Percentiles rank a stretch among this genome's conserved stretches.
Evolutionary conservation across 1,139 yeast species (phyloP).

Genomic region (Scheffersomyces segobiensis): DNA sequence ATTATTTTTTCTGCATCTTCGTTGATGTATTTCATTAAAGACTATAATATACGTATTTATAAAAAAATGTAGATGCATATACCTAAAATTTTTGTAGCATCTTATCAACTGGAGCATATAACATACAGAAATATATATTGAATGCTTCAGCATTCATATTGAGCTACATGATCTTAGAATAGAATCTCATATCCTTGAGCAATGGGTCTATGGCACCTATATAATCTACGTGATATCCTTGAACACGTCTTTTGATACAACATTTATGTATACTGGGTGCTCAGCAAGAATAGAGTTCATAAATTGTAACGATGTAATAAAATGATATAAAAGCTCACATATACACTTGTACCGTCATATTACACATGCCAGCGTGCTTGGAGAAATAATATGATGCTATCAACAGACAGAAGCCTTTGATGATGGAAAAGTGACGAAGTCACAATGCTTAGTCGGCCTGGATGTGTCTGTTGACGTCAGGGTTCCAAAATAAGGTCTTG

Average conservation of each 20-base stretch:
- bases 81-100: neutral
- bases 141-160: no score
- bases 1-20: neutral
- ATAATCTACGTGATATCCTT: neutral
- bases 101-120: no score
- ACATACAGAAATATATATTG: no score
- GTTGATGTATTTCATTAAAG: neutral
- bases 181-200: no score
- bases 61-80: neutral
- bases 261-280: neutral
- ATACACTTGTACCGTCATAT: neutral
- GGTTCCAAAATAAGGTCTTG: slow-evolving; percentile 95
- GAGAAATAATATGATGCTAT: neutral
- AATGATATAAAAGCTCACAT: neutral
- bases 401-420: neutral
- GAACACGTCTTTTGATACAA: neutral
- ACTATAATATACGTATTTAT: neutral
- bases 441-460: slow-evolving; percentile 17
- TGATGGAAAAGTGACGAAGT: neutral
- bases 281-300: neutral
- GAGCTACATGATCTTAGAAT: no score
- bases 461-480: slow-evolving; percentile 85
- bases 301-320: neutral
- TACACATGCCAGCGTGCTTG: neutral
- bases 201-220: no score